These are phyloP conservation scores for Fusarium annulatum DNA, from an alignment of 2,329 filamentous ascomycete genomes.

Conservation along the genomic window DNA sequence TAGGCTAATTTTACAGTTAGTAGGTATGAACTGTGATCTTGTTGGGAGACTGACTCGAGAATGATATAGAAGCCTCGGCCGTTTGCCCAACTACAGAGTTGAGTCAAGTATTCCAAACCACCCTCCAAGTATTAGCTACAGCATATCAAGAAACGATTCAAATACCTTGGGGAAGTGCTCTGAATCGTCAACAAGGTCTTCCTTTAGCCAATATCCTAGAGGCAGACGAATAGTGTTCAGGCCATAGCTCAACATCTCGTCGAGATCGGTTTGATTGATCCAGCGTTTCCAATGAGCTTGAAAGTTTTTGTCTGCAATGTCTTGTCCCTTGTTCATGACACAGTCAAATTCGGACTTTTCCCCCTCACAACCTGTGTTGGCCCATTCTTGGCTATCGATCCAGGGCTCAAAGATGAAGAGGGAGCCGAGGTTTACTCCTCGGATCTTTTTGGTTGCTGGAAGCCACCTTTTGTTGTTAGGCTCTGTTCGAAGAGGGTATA, in stretches of 20 bases:
- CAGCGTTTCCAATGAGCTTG: constrained; percentile 62
- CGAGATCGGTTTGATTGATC: constrained; percentile 61
- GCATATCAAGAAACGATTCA: neutral
- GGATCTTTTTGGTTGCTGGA: constrained; percentile 54
- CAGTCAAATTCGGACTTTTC: constrained; percentile 66
- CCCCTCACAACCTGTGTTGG: constrained; percentile 58
- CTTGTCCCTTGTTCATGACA: constrained; percentile 60
- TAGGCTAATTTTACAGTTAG: constrained; percentile 43
- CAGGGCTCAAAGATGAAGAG: constrained; percentile 66
- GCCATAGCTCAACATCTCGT: constrained; percentile 60
- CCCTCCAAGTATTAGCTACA: constrained; percentile 37
- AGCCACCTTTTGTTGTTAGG: constrained; percentile 25
- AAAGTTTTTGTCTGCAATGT: constrained; percentile 58
- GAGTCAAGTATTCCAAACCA: constrained; percentile 58
- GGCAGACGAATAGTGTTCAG: constrained; percentile 66
- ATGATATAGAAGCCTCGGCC: constrained; percentile 64
- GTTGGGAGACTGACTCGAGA: constrained; percentile 51
- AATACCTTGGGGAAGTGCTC: constrained; percentile 60
- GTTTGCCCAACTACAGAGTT: constrained; percentile 60
- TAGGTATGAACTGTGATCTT: accelerated
- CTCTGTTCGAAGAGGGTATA: neutral
- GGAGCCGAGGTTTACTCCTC: constrained; percentile 66
- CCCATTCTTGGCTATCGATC: constrained; percentile 61
- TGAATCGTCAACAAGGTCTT: constrained; percentile 59
- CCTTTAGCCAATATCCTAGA: constrained; percentile 66